phyloP scores from a whole-genome alignment of 768 basidiomycete genomes.

The Melanogaster broomeanus region DNA sequence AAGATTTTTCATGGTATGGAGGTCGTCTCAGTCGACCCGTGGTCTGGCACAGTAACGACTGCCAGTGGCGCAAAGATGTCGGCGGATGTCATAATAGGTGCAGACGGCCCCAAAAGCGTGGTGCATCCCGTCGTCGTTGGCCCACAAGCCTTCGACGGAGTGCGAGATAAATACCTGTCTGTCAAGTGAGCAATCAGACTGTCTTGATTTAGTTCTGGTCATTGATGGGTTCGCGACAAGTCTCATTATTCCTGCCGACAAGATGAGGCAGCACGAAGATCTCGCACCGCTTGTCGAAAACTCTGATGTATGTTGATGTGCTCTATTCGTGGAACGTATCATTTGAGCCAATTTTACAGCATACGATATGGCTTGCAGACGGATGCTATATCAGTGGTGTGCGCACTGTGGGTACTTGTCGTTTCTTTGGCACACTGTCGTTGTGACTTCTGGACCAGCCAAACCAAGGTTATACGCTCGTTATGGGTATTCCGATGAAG shows the following conservation, averaged over 20 bases:
- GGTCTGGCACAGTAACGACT: constrained; percentile 31
- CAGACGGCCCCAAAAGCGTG: constrained; percentile 57
- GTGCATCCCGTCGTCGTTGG: constrained; percentile 37
- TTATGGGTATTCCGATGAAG: constrained; percentile 7
- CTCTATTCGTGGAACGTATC: background rate
- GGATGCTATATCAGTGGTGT: constrained; percentile 17
- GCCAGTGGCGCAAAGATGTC: constrained; percentile 42
- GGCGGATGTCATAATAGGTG: constrained; percentile 59
- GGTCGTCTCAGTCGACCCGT: constrained; percentile 37
- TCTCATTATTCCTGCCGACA: constrained; percentile 16
- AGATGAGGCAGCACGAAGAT: constrained; percentile 18
- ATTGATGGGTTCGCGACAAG: constrained; percentile 1
- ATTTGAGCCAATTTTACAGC: constrained; percentile 9
- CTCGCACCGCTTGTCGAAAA: constrained; percentile 10
- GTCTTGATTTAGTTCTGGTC: background rate
- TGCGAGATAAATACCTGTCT: constrained; percentile 11
- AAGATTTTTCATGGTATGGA: constrained; percentile 42
- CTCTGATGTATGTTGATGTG: constrained; percentile 12
- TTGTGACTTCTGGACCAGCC: constrained; percentile 5
- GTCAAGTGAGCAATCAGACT: constrained; percentile 12
- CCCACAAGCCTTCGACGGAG: constrained; percentile 1
- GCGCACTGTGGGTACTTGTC: constrained; percentile 16
- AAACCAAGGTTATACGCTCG: constrained; percentile 15
- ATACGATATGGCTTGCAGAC: constrained; percentile 23
- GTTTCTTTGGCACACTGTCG: background rate